Percentiles rank a stretch among this genome's conserved stretches.
Conservation (phyloP, 2,329 filamentous ascomycete species). For the Didymella segeticola region DNA sequence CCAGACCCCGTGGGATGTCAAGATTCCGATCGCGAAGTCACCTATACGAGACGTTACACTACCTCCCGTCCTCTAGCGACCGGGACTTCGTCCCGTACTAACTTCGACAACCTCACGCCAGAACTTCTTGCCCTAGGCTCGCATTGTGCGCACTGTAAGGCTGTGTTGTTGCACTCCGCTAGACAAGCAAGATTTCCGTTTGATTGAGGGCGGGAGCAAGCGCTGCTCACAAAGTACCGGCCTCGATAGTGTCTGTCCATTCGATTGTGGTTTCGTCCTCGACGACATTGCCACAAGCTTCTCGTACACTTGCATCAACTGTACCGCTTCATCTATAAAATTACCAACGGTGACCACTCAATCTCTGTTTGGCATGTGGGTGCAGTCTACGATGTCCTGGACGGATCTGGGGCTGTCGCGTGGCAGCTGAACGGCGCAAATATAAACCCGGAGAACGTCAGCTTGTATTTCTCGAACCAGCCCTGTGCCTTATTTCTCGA, state of each 20-base stretch:
- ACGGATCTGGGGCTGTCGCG: conserved; percentile 32
- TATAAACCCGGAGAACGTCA: conserved; percentile 28
- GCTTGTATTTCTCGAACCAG: conserved; percentile 46
- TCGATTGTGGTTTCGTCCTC: conserved; percentile 47
- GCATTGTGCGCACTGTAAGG: conserved; percentile 5
- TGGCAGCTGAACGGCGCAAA: conserved; percentile 44
- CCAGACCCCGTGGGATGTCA: background rate
- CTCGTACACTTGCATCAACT: conserved; percentile 17
- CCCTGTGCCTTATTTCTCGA: conserved; percentile 58
- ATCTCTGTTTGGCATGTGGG: conserved; percentile 38
- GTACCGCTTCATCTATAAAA: conserved; percentile 48
- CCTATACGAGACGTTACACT: background rate
- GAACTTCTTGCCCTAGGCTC: conserved; percentile 10
- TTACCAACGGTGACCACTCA: conserved; percentile 37
- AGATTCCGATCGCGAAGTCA: conserved; percentile 11
- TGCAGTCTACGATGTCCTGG: conserved; percentile 36
- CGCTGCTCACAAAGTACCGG: conserved; percentile 45
- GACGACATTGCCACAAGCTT: conserved; percentile 29
- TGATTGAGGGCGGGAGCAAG: conserved; percentile 12
- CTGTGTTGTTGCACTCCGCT: conserved; percentile 12
- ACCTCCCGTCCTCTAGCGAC: conserved; percentile 10
- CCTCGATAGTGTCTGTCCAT: conserved; percentile 40
- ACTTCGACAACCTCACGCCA: conserved; percentile 12
- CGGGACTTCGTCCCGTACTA: conserved; percentile 17
- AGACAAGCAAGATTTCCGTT: conserved; percentile 14